Percentiles rank a stretch among this genome's conserved stretches.
Evolutionary conservation across 225 moss, liverwort and hornwort species (phyloP).

Genomic region (Pseudoscleropodium purum): DNA sequence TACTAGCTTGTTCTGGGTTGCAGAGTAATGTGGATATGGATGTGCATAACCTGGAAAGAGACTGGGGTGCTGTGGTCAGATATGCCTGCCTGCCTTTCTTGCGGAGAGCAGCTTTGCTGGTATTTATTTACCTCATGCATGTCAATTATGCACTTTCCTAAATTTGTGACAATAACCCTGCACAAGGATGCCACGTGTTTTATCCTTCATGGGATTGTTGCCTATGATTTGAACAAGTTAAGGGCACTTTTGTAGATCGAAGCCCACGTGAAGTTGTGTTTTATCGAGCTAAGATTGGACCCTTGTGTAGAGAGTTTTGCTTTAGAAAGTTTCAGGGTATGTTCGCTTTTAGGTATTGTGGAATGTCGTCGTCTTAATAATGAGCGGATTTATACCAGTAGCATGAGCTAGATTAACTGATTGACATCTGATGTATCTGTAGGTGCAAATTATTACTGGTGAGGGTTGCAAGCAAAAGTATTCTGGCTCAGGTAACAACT

Average conservation of each 20-base stretch:
- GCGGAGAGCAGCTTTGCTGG: slow-evolving; percentile 82
- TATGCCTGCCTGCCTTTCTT: slow-evolving; percentile 70
- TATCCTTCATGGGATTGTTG: background rate
- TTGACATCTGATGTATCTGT: slow-evolving; percentile 1
- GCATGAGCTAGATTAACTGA: background rate
- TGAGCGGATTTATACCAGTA: background rate
- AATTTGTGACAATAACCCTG: background rate
- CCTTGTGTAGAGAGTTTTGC: background rate
- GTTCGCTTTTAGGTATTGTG: background rate
- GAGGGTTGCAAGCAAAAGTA: slow-evolving; percentile 23
- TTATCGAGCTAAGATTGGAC: background rate
- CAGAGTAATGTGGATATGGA: slow-evolving; percentile 10
- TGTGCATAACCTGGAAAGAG: slow-evolving; percentile 12
- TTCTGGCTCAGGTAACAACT: slow-evolving; percentile 31
- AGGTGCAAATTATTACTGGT: slow-evolving; percentile 48
- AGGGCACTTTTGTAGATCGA: background rate
- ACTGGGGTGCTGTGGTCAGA: slow-evolving; percentile 41
- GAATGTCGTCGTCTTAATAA: background rate
- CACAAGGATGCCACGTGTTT: background rate
- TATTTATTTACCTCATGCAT: slow-evolving; percentile 5
- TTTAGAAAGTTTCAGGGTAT: background rate
- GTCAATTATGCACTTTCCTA: background rate
- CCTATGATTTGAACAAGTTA: background rate
- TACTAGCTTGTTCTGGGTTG: slow-evolving; percentile 58
- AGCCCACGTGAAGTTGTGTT: background rate